phyloP scores from a whole-genome alignment of 2,329 filamentous ascomycete genomes.

The Trichocomaceae sp. region DNA sequence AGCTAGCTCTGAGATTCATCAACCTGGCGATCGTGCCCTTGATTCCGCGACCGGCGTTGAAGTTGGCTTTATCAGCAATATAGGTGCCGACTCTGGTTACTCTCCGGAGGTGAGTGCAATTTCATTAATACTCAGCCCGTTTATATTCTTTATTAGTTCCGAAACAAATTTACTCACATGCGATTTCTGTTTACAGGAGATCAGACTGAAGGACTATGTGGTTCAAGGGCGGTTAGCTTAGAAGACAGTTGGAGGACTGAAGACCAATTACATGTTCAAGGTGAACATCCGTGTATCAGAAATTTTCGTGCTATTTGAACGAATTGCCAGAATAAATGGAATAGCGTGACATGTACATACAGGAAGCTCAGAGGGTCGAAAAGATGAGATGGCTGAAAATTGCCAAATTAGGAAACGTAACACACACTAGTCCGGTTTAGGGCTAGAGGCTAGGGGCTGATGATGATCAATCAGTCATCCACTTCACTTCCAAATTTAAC shows the following conservation, averaged over 20 bases:
- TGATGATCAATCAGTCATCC: neutral
- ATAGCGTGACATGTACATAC: neutral
- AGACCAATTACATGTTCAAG: neutral
- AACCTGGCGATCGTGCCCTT: neutral
- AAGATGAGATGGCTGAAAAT: no score
- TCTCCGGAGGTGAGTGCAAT: slow-evolving; percentile 5
- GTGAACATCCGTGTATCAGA: neutral
- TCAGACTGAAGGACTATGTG: slow-evolving; percentile 9
- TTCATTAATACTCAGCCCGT: neutral
- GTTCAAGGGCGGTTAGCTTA: neutral
- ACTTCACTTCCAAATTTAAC: neutral
- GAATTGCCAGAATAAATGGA: neutral
- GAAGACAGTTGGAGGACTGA: neutral
- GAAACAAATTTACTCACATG: neutral
- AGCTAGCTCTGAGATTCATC: neutral
- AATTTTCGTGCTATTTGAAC: neutral
- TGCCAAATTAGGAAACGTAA: neutral
- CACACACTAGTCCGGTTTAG: neutral
- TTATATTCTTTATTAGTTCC: no score
- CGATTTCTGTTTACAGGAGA: neutral
- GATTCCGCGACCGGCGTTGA: no score
- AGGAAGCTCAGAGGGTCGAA: neutral
- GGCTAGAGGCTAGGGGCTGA: neutral
- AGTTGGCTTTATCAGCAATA: neutral
- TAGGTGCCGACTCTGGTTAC: neutral